Evolutionary conservation across 129 eudicot genomes (phyloP).

Genomic region (Arctium minus): DNA sequence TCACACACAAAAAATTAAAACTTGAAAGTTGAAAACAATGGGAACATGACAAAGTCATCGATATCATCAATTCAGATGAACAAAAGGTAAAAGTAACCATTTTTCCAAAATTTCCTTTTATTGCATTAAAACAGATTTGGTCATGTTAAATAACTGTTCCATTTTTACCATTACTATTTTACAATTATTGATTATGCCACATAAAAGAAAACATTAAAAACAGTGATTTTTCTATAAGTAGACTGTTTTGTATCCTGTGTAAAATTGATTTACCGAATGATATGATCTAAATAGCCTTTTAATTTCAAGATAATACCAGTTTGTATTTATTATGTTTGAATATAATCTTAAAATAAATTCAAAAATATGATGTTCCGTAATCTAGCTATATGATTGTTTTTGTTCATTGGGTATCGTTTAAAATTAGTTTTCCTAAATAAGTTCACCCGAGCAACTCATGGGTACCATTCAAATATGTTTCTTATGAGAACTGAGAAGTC

Average conservation of each 20-base stretch:
- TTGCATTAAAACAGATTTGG: not conserved
- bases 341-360: too few species aligned
- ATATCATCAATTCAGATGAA: not conserved
- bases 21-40: not conserved
- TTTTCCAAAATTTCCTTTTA: not conserved
- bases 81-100: not conserved
- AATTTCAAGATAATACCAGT: too few species aligned
- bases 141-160: not conserved
- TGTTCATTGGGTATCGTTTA: too few species aligned
- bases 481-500: too few species aligned
- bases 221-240: not conserved
- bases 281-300: not conserved
- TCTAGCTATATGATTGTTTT: too few species aligned
- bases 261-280: too few species aligned
- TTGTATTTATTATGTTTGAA: too few species aligned
- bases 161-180: not conserved
- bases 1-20: not conserved
- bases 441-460: too few species aligned
- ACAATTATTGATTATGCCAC: not conserved
- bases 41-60: not conserved
- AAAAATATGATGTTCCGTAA: not conserved
- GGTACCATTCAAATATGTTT: too few species aligned
- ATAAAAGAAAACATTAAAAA: not conserved
- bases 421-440: too few species aligned
- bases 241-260: too few species aligned